These are phyloP conservation scores for Podaxis sp. DNA, from an alignment of 768 basidiomycete species.

Conservation along the genomic window DNA sequence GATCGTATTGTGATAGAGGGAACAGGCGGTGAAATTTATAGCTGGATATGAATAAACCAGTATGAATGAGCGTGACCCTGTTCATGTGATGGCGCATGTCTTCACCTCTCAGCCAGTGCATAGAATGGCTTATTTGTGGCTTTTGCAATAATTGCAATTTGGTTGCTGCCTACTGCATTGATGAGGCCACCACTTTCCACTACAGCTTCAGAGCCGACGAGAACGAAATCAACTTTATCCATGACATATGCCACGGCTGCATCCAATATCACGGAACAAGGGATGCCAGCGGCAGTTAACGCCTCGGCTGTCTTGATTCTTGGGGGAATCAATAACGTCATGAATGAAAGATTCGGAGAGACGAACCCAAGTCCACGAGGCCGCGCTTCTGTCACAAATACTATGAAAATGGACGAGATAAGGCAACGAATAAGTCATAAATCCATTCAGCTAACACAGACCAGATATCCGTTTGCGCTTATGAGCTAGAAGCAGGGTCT, in stretches of 20 bases:
- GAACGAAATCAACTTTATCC: slow-evolving; percentile 91
- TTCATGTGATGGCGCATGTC: slow-evolving; percentile 17
- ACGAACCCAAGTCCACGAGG: slow-evolving; percentile 84
- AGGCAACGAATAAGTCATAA: slow-evolving; percentile 14
- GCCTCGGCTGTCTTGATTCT: slow-evolving; percentile 91
- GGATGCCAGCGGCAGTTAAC: slow-evolving; percentile 85
- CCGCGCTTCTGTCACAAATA: slow-evolving; percentile 95
- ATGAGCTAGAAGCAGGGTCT: slow-evolving; percentile 87
- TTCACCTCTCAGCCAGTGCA: slow-evolving; percentile 85
- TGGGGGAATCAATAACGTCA: slow-evolving; percentile 18
- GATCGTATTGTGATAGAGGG: slow-evolving; percentile 87
- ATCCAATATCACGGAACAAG: slow-evolving; percentile 92
- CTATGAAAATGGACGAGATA: slow-evolving; percentile 31
- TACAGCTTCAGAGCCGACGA: slow-evolving; percentile 97
- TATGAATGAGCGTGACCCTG: slow-evolving; percentile 16
- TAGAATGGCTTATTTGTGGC: slow-evolving; percentile 95
- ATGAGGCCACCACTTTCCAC: slow-evolving; percentile 94
- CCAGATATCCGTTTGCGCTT: slow-evolving; percentile 86
- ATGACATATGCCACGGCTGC: slow-evolving; percentile 96
- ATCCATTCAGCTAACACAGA: slow-evolving; percentile 21
- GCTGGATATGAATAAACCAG: slow-evolving; percentile 36
- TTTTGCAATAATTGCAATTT: slow-evolving; percentile 95
- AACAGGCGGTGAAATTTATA: slow-evolving; percentile 98
- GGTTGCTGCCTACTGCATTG: slow-evolving; percentile 92
- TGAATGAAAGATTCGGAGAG: slow-evolving; percentile 15